Evolutionary conservation across 1,284 basidiomycete species (phyloP).

Genomic region (Ustilago lituana): DNA sequence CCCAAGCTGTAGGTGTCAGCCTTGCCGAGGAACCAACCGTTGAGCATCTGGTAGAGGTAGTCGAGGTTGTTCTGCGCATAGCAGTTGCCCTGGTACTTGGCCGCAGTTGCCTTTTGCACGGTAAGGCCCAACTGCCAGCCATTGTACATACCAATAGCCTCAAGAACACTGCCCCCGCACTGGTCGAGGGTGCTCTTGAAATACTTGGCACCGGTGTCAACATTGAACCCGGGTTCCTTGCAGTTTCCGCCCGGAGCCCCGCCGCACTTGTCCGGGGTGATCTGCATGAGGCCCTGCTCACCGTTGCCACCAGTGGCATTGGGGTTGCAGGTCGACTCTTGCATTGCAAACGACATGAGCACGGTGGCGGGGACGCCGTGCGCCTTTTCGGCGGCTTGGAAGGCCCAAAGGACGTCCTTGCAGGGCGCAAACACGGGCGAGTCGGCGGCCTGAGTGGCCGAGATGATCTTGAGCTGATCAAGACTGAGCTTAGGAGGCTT

Average conservation of each 20-base stretch:
- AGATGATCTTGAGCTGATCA: constrained; percentile 48
- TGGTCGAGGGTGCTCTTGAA: constrained; percentile 43
- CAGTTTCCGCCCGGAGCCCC: constrained; percentile 50
- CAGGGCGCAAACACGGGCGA: constrained; percentile 49
- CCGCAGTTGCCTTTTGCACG: constrained; percentile 39
- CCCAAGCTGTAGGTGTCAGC: constrained; percentile 34
- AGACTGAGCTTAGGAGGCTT: constrained; percentile 48
- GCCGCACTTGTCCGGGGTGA: constrained; percentile 58
- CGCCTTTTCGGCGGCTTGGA: constrained; percentile 39
- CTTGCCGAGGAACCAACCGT: constrained; percentile 57
- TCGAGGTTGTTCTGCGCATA: constrained; percentile 58
- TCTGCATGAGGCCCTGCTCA: constrained; percentile 61
- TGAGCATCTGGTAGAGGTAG: constrained; percentile 55
- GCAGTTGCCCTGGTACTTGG: constrained; percentile 41
- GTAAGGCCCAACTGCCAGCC: constrained; percentile 52
- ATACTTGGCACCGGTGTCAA: constrained; percentile 53
- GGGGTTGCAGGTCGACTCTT: constrained; percentile 59
- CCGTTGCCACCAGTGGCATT: constrained; percentile 50
- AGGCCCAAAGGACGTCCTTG: constrained; percentile 44
- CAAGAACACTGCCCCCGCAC: constrained; percentile 39
- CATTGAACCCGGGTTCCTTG: constrained; percentile 51
- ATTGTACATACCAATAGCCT: constrained; percentile 56
- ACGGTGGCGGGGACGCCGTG: constrained; percentile 50
- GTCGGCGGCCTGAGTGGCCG: constrained; percentile 30
- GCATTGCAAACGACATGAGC: constrained; percentile 59